Evolutionary conservation across 768 basidiomycete species (phyloP).

Genomic region (Rhizopogon roseolus): DNA sequence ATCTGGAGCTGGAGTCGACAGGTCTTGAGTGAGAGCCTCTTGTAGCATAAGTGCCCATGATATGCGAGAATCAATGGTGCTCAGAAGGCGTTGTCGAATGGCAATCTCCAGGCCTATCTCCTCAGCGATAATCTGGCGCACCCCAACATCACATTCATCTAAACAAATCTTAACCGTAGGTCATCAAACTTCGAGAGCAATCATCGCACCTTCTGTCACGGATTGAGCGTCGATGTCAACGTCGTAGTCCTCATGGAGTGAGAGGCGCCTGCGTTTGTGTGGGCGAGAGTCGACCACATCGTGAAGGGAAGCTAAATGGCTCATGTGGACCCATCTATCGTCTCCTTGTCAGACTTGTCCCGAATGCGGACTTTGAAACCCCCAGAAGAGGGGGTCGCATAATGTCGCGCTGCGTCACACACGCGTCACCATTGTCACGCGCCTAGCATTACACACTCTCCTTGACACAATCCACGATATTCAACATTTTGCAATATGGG

Average conservation of each 20-base stretch:
- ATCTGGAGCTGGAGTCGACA: conserved; percentile 7
- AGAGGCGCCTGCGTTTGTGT: conserved; percentile 8
- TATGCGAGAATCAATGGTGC: conserved; percentile 40
- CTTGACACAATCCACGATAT: background rate
- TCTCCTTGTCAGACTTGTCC: background rate
- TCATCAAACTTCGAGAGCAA: background rate
- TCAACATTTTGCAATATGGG: conserved; percentile 48
- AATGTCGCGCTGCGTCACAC: conserved; percentile 1
- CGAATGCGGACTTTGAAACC: background rate
- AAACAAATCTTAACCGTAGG: background rate
- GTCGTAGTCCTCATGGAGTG: conserved; percentile 5
- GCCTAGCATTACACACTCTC: background rate
- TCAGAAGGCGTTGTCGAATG: conserved; percentile 34
- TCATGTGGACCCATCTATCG: conserved; percentile 21
- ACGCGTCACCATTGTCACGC: conserved; percentile 3
- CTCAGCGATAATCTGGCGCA: conserved; percentile 21
- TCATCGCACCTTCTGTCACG: conserved; percentile 14
- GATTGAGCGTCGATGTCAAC: conserved; percentile 8
- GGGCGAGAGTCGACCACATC: conserved; percentile 10
- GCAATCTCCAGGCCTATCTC: conserved; percentile 42
- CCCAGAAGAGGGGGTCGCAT: background rate
- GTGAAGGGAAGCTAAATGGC: conserved; percentile 10
- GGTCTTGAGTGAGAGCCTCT: conserved; percentile 24
- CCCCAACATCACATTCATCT: conserved; percentile 11
- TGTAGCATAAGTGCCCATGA: conserved; percentile 41